These are phyloP conservation scores for Hippophae tibetana DNA, from an alignment of 306 rosid species.

Conservation along the genomic window DNA sequence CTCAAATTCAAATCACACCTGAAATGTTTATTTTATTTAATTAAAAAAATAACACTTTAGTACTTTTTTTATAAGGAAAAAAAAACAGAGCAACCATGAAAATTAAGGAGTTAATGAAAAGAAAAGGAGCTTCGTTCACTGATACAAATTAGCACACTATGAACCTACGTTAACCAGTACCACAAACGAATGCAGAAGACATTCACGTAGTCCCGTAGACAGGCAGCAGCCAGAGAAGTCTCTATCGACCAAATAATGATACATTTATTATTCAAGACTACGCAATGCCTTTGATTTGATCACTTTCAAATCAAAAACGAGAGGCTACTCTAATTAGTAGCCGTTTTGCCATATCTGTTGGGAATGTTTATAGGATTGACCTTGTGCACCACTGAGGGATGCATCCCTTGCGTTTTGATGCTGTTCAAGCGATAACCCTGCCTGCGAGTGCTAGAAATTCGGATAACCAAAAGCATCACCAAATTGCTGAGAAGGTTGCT, in stretches of 20 bases:
- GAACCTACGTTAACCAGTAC: constrained; percentile 65
- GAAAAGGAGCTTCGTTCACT: constrained; percentile 13
- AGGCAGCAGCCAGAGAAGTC: constrained; percentile 65
- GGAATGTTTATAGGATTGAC: constrained; percentile 79
- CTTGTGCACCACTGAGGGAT: constrained; percentile 65
- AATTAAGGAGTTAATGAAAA: background rate
- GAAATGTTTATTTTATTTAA: too few species aligned
- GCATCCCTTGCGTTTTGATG: constrained; percentile 79
- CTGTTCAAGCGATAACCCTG: constrained; percentile 72
- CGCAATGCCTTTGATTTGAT: constrained; percentile 38
- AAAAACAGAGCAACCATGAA: constrained; percentile 6
- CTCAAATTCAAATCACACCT: too few species aligned
- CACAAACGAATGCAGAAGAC: constrained; percentile 42
- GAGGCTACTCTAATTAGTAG: constrained; percentile 61
- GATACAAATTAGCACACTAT: constrained; percentile 71
- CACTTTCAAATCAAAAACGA: constrained; percentile 54
- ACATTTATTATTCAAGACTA: constrained; percentile 40
- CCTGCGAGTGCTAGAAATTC: constrained; percentile 73
- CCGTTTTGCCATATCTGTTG: constrained; percentile 94
- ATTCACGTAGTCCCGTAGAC: constrained; percentile 56
- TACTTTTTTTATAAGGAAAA: background rate
- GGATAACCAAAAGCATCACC: constrained; percentile 66
- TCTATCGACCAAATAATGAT: constrained; percentile 63
- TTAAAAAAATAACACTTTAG: too few species aligned
- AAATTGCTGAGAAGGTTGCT: constrained; percentile 83